These are phyloP conservation scores for Leucosporidium creatinivorum DNA, from an alignment of 768 basidiomycete genomes.

Conservation along the genomic window DNA sequence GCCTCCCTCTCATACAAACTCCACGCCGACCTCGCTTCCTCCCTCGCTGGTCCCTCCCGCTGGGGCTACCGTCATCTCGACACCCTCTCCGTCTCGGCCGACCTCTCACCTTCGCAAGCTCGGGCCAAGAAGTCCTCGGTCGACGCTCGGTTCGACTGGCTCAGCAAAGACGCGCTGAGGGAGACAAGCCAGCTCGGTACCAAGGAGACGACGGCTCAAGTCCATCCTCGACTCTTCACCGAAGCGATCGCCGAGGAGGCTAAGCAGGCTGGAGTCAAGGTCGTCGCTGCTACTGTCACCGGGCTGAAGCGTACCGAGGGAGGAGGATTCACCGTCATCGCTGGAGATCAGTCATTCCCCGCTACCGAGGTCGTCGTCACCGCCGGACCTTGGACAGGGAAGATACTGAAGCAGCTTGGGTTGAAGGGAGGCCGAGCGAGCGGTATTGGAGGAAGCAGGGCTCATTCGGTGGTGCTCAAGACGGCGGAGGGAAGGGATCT, in stretches of 20 bases:
- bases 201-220: slow-evolving; percentile 19
- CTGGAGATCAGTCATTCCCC: neutral
- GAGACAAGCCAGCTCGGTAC: slow-evolving; percentile 15
- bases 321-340: neutral
- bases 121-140: neutral
- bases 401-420: slow-evolving; percentile 43
- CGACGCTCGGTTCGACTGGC: slow-evolving; percentile 19
- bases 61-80: slow-evolving; percentile 77
- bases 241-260: slow-evolving; percentile 63
- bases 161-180: slow-evolving; percentile 18
- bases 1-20: slow-evolving; percentile 65
- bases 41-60: slow-evolving; percentile 60
- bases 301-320: slow-evolving; percentile 23
- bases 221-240: slow-evolving; percentile 65
- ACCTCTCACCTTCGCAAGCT: slow-evolving; percentile 7
- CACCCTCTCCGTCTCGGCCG: slow-evolving; percentile 45
- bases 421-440: slow-evolving; percentile 34
- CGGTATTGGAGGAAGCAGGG: slow-evolving; percentile 39
- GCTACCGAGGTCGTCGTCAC: slow-evolving; percentile 57
- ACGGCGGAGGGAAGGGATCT: slow-evolving; percentile 34
- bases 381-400: slow-evolving; percentile 81
- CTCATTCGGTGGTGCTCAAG: slow-evolving; percentile 43
- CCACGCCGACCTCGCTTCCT: slow-evolving; percentile 63
- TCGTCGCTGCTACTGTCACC: slow-evolving; percentile 45
- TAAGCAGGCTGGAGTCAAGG: slow-evolving; percentile 49